Base-by-base conservation (phyloP, 1,139 yeast genomes). In the Candida sp. region DNA sequence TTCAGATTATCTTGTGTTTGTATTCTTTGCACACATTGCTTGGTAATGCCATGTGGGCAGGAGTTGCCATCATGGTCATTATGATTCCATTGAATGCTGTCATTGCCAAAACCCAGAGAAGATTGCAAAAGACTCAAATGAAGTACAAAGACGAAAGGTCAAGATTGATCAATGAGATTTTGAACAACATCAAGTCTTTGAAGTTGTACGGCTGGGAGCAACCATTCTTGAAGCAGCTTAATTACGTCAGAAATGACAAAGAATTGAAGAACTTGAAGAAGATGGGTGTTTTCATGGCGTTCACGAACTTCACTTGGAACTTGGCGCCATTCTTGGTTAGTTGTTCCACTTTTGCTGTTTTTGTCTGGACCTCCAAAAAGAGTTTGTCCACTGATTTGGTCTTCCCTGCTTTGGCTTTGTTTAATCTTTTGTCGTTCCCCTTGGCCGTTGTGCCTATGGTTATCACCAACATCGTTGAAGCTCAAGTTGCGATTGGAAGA, bases 21-120 rank as follows among this genome's bases (percentile, higher is more conserved):
- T 70, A 79, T 51, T 88, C 96, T 3, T 76, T 94, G 51, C 84
- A 94, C 67, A 81, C 83, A 7, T 72, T 94, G 53, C 74, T 94
- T 52, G 98, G 98, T 37, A 85, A 88, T 58, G 81, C 96, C 30
- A 94, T 94, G 98, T 93, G 98, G 98, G 89, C 96, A 43, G 99
- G 99, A 69, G 97, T 94, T 28, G 71, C 81, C 12, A 84, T 94
- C 53, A 87, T 94, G 87, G 66, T 89, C 6, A 65, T 93, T 46
- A 88, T 93, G 87, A 86, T 94, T 59, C 98, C 98, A 7, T 67
- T 92, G 50, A 94, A 94, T 66, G 86, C 93, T 1, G 69, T 76
- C 37, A 77, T 94, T 57, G 94, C 96, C 54, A 81, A 82, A 59
- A 74, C 77, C 56, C 97, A 90, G 70, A 91, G 88, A 70, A 76